Evolutionary conservation across 2,329 filamentous ascomycete species (phyloP).

Genomic region (Colletotrichum sp.): DNA sequence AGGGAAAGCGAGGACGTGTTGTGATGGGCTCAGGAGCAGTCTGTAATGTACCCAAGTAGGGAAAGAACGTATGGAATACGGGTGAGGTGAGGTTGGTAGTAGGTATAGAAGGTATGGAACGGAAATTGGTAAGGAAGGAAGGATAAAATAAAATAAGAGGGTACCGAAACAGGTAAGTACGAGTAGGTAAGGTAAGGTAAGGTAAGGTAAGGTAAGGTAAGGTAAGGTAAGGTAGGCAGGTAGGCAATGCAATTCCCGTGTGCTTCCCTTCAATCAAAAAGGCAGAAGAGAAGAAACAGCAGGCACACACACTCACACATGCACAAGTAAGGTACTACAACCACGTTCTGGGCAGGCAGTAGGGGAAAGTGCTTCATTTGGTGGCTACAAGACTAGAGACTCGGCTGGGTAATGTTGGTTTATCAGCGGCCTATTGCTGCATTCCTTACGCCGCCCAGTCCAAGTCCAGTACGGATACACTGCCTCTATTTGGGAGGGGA

Average conservation of each 20-base stretch:
- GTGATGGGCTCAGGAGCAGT: background rate
- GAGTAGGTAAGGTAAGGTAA: background rate
- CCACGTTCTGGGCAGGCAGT: background rate
- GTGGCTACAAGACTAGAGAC: conserved; percentile 1
- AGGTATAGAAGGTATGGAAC: background rate
- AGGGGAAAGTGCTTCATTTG: conserved; percentile 7
- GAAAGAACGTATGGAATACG: background rate
- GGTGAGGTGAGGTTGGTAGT: background rate
- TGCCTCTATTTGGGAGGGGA: background rate
- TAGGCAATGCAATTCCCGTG: background rate
- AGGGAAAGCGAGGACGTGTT: background rate
- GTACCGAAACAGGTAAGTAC: background rate
- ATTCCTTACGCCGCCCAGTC: background rate
- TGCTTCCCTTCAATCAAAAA: background rate
- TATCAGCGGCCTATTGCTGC: background rate
- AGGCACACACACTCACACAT: background rate
- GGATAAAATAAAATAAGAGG: background rate
- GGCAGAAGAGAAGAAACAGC: background rate
- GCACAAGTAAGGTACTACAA: background rate
- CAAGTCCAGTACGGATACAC: background rate
- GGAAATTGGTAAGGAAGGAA: background rate
- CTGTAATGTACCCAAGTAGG: background rate
- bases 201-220: too few relatives aligned
- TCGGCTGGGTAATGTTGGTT: background rate
- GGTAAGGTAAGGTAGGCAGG: background rate